These are phyloP conservation scores for Aspergillus coremiiformis DNA, from an alignment of 495 filamentous ascomycete species.

Conservation along the genomic window DNA sequence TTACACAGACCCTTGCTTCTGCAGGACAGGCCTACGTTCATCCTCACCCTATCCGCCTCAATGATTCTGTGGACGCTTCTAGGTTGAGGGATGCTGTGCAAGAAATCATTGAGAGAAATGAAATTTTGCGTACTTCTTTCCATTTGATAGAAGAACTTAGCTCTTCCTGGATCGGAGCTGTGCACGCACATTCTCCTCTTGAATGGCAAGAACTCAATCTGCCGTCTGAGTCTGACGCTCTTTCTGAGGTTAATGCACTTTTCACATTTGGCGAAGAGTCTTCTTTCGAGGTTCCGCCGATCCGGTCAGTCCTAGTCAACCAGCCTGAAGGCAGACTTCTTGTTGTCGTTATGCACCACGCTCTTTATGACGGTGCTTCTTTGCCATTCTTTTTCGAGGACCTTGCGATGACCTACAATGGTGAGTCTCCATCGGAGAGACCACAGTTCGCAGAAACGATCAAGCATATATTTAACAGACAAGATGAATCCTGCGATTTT, in stretches of 20 bases:
- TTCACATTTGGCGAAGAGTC: constrained; percentile 12
- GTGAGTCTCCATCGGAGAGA: constrained; percentile 9
- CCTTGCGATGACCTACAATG: constrained; percentile 36
- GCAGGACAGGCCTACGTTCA: constrained; percentile 56
- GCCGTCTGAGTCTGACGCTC: constrained; percentile 7
- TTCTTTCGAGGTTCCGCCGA: constrained; percentile 14
- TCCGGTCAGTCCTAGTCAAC: constrained; percentile 15
- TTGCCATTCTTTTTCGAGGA: constrained; percentile 59
- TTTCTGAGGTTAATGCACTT: constrained; percentile 8
- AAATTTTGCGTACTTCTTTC: constrained; percentile 61
- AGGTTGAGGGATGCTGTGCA: constrained; percentile 43
- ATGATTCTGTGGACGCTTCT: constrained; percentile 26
- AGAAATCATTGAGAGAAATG: constrained; percentile 31
- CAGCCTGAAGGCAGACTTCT: constrained; percentile 19
- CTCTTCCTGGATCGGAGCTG: constrained; percentile 19
- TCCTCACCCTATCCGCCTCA: constrained; percentile 50
- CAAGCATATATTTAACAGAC: constrained; percentile 15
- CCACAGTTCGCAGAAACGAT: constrained; percentile 29
- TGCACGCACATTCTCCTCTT: constrained; percentile 14
- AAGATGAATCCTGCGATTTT: constrained; percentile 27
- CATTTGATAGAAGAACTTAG: constrained; percentile 18
- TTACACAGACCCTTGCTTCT: constrained; percentile 50
- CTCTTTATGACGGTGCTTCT: constrained; percentile 81
- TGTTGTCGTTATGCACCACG: constrained; percentile 59
- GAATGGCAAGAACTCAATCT: constrained; percentile 17